Evolutionary conservation across 2,329 filamentous ascomycete genomes (phyloP), one percentile per base, ranked within the genome.

Genomic region (Penicillium sp.): DNA sequence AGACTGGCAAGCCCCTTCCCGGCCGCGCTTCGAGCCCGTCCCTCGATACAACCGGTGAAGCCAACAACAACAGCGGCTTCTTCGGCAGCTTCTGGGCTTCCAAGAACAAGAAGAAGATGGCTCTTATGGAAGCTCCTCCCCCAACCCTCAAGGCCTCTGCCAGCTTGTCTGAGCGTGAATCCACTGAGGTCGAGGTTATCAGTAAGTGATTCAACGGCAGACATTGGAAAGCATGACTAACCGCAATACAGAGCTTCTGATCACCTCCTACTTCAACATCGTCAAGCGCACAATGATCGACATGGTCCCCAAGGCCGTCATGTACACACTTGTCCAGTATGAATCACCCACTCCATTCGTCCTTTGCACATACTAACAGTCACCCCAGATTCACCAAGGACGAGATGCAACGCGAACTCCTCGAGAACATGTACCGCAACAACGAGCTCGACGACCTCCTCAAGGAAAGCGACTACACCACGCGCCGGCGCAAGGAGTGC

Each of bases 21-120:
- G 87, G 81, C 48, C 87, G 92, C 59, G 86, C 90, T 42, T 83
- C 84, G 52, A 96, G 88, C 70, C 94, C 91, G 7, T 89, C 87
- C 38, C 78, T 91, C 46, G 86, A 86, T 50, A 71, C 76, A 47
- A 78, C 86, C 42, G 76, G 79, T 16, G 76, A 79, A 34, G 77
- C 76, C 27, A 75, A 74, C 57, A 90, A 90, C 70, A 57, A 61
- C n/a, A 80, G 83, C 56, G 92, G 93, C 36, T 99, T 99, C 83
- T 99, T 99, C 67, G 94, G 94, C 65, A 96, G 91, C 69, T 99
- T 99, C 84, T 99, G 97, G 72, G 91, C 94, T 10, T 92, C 91
- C 71, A 99, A 97, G 85, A 99, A 97, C 81, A 99, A 97, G 87
- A 99, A 99, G 88, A 97, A 97, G 87, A 95, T 96, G 79, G 94